phyloP scores from a whole-genome alignment of 441 rosid genomes.

The Pelargonium cotyledonis region DNA sequence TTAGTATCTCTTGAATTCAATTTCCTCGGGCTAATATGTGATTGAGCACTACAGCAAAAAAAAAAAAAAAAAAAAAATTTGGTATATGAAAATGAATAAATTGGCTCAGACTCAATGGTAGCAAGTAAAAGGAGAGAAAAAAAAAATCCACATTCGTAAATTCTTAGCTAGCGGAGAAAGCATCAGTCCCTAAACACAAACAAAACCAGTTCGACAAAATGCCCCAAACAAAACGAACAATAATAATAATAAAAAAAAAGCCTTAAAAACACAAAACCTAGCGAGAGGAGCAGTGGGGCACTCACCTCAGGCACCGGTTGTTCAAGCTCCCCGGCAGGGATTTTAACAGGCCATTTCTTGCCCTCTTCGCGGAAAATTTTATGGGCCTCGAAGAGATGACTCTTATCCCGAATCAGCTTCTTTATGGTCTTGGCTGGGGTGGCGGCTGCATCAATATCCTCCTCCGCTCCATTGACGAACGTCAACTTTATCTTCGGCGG shows the following conservation, averaged over 20 bases:
- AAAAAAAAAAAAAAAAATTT: not conserved
- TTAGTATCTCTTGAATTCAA: too few species aligned
- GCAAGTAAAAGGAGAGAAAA: not conserved
- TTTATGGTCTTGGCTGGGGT: not conserved
- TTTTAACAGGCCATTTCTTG: not conserved
- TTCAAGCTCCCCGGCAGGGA: conserved; percentile 3
- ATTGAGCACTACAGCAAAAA: not conserved
- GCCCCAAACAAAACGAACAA: not conserved
- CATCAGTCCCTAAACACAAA: not conserved
- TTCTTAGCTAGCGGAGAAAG: not conserved
- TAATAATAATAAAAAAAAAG: too few species aligned
- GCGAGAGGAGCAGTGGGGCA: not conserved
- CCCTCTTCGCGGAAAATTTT: not conserved
- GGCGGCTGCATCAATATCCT: not conserved
- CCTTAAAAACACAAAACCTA: not conserved
- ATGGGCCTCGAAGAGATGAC: not conserved
- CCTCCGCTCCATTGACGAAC: conserved; percentile 6
- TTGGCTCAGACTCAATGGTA: not conserved
- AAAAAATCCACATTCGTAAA: not conserved
- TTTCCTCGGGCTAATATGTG: not conserved
- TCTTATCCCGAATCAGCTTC: not conserved
- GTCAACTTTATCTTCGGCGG: not conserved
- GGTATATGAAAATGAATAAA: not conserved
- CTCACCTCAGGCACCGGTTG: not conserved
- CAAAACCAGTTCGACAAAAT: not conserved